Base-by-base conservation (phyloP, 192 early-diverging fungal genomes). In the Jimgerdemannia lactiflua region DNA sequence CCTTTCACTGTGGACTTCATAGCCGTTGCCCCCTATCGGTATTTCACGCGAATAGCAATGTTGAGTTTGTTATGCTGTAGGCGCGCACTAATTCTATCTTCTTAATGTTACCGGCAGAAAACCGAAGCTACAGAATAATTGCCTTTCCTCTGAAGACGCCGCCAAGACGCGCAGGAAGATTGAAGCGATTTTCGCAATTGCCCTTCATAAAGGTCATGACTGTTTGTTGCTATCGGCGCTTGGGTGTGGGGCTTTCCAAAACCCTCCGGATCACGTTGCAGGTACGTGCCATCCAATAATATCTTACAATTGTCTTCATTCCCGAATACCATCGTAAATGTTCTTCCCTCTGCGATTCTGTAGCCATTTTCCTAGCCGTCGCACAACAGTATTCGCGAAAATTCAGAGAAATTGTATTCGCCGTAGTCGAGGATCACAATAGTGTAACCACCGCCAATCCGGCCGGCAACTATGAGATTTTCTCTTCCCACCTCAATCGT, bases 191-290 rank as follows among this genome's bases (percentile, higher is more conserved):
- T 49, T 86, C 69, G 80, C 81, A 64, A 83, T 83, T 77, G 82
- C 82, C 10, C 82, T 82, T 19, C 78, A 83, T 75, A 80, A 86
- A 75, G 84, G 84, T 49, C 82, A 83, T 74, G 74, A 83, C 72
- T 79, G 79, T 0, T 77, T 83, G 64, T 79, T 83, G 14, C 80
- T 86, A 14, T 82, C 82, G 39, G 84, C 82, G 40, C 84, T 83
- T 79, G 84, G 84, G 54, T 86, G 84, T 77, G 77, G 78, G 41
- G 84, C 78, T 8, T 70, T 74, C 63, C 42, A 69, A 14, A 78
- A 81, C 3, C 76, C 79, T n/a, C 42, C 64, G 17, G 77, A 78
- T 73, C 75, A 84, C 64, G 74, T 86, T 71, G 82, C 84, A 2
- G 74, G 49, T 59, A 10, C 6, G 49, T 14, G 49, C 6, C 14